Percentiles rank a stretch among this genome's conserved stretches.
Evolutionary conservation across 345 rosid genomes (phyloP).

Genomic region (Bruguiera sexangula): DNA sequence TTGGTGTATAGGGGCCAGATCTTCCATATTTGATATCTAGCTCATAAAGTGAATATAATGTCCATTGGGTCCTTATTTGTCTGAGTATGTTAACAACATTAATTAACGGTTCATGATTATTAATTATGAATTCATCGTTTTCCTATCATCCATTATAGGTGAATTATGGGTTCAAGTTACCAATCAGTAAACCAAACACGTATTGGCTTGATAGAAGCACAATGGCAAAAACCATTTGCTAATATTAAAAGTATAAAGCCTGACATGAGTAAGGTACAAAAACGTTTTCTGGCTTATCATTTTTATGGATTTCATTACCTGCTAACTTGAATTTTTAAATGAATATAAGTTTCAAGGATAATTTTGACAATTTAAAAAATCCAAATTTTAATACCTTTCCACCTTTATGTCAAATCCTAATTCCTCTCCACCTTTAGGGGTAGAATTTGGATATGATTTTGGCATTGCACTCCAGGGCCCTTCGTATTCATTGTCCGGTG

Average conservation of each 20-base stretch:
- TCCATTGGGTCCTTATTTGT: neutral
- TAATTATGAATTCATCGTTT: neutral
- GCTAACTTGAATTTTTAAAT: no score
- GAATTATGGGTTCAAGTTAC: conserved; percentile 21
- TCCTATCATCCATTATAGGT: conserved; percentile 19
- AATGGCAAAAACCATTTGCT: conserved; percentile 29
- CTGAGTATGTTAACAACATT: neutral
- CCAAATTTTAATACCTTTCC: no score
- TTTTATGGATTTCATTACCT: no score
- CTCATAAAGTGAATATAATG: neutral
- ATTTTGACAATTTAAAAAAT: no score
- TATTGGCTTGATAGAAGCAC: conserved; percentile 18
- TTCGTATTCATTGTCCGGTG: conserved; percentile 26
- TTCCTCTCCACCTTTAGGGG: neutral
- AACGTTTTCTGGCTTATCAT: no score
- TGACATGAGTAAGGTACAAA: conserved; percentile 2
- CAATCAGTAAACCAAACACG: conserved; percentile 13
- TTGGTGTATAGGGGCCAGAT: no score
- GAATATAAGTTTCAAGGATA: no score
- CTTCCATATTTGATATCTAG: no score
- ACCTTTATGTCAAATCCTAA: no score
- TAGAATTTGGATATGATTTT: neutral
- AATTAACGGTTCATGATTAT: neutral
- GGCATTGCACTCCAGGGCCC: conserved; percentile 2
- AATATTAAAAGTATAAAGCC: conserved; percentile 24